Base-by-base conservation (phyloP, 2,329 filamentous ascomycete species). In the Pseudogymnoascus sp. region DNA sequence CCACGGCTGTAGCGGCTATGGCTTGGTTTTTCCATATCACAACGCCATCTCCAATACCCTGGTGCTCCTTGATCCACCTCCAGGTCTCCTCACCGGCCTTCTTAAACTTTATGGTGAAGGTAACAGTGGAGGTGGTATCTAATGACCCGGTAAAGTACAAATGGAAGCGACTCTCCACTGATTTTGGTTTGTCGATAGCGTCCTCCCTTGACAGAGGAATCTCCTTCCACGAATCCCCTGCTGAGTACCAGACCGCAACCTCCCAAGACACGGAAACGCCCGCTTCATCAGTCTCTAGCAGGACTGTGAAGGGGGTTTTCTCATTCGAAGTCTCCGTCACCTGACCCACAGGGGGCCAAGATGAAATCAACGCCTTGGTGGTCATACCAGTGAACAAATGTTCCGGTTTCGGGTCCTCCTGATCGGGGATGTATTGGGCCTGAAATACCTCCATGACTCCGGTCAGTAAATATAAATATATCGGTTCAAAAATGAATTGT, bases 261-360 rank as follows among this genome's bases (percentile, higher is more conserved):
- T 94, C 82, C 87, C 90, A 94, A 17, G 79, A 69, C 64, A 84
- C 77, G 13, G 82, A 75, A 6, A 79, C 78, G 55, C 81, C 81
- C 36, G 77, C 78, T 21, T 73, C 74, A 41, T 84, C 83, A 42
- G 87, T 83, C 67, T 92, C 86, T 33, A 96, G 79, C 10, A 92
- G 74, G 5, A 89, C 86, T 0, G 83, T 86, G 67, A 97, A 87
- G 0, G 73, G 71, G 39, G 88, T 77, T 69, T 81, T 67, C 2
- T 70, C 69, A 17, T 72, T 71, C 27, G 78, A 74, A 17, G 90
- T 70, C 58, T 83, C 79, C 1, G 90, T 92, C 25, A 89, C 81
- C 71, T 92, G 89, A 1, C 87, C 90, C 60, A 96, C 75, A 1
- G 91, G 84, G 10, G 92, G 92, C 69, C 85, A 87, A 64, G 80